Base-by-base conservation (phyloP, 257 asterid genomes). In the Salvia rosmarinus region DNA sequence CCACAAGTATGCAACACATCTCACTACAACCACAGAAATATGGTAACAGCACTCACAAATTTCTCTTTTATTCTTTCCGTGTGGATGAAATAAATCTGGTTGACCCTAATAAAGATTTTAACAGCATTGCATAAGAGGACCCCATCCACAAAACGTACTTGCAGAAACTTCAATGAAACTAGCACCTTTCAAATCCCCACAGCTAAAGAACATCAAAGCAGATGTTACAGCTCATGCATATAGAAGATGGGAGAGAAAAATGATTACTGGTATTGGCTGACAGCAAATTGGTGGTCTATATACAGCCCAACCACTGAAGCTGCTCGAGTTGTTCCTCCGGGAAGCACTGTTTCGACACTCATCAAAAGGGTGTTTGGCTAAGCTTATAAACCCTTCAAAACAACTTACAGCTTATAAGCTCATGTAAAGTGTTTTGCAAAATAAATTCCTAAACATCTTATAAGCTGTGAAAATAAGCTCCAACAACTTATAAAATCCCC, bases 101-200 rank as follows among this genome's bases (percentile, higher is more conserved):
- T 57, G 21, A 16, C 54, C 73, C 68, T 61, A 67, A 73, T 68
- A 73, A 78, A 73, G 76, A 62, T 62, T 34, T 21, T 32, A 68
- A 78, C 82, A 37, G 67, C 71, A 59, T 23, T 47, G 63, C 54
- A 74, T 35, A 4, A 42, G 65, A 43, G 49, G 74, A 50, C 71
- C 78, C 68, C 66, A 68, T 73, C 40, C 71, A 20, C 43, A 14
- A 40, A 5, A 39, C 44, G 46, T 76, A 46, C 21, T 49, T 25
- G 1, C n/a, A 16, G 17, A 42, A 67, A 57, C 34, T 64, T 71
- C 28, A 59, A 61, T 59, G 67, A 67, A 72, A 28, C 67, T 71
- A 56, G 81, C 77, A 71, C 61, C 78, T 77, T 67, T 67, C 78
- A 77, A 49, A 32, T 47, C 70, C 54, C 14, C 70, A 35, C 52